phyloP scores from a whole-genome alignment of 805 yeast species.

The Lachancea meyersii region DNA sequence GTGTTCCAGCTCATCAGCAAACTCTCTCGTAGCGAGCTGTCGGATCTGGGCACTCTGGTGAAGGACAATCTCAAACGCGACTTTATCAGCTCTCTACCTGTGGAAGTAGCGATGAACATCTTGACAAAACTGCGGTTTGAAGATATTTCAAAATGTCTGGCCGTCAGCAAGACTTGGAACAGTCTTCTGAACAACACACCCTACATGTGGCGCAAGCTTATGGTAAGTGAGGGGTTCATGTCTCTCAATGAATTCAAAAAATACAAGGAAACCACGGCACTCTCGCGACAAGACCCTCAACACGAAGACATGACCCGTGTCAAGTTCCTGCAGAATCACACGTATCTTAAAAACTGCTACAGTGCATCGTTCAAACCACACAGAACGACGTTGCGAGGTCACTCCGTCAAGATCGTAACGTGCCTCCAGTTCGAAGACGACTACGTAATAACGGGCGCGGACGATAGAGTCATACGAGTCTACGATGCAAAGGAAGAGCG shows the following conservation, averaged over 20 bases:
- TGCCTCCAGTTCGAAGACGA: slow-evolving; percentile 91
- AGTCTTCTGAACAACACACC: slow-evolving; percentile 52
- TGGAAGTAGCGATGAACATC: slow-evolving; percentile 64
- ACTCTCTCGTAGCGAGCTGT: slow-evolving; percentile 26
- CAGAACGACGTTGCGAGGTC: slow-evolving; percentile 59
- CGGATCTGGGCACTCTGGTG: slow-evolving; percentile 28
- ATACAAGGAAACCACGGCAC: too few species aligned
- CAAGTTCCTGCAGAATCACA: slow-evolving; percentile 44
- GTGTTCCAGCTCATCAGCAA: slow-evolving; percentile 26
- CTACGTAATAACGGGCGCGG: slow-evolving; percentile 87
- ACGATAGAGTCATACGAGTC: slow-evolving; percentile 74
- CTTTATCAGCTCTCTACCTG: slow-evolving; percentile 61
- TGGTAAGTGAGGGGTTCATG: slow-evolving; percentile 58
- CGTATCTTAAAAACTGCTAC: slow-evolving; percentile 73
- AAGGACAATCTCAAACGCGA: slow-evolving; percentile 57
- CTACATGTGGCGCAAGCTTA: slow-evolving; percentile 62
- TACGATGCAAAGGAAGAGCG: slow-evolving; percentile 72
- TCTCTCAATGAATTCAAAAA: slow-evolving; percentile 40
- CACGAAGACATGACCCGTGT: slow-evolving; percentile 35
- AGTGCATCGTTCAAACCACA: slow-evolving; percentile 62
- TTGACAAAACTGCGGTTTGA: slow-evolving; percentile 56
- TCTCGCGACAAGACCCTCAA: too few species aligned
- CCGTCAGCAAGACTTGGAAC: slow-evolving; percentile 68
- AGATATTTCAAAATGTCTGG: slow-evolving; percentile 54
- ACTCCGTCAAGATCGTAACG: slow-evolving; percentile 80